Base-by-base conservation (phyloP, 257 asterid genomes). In the Nicotiana undulata region DNA sequence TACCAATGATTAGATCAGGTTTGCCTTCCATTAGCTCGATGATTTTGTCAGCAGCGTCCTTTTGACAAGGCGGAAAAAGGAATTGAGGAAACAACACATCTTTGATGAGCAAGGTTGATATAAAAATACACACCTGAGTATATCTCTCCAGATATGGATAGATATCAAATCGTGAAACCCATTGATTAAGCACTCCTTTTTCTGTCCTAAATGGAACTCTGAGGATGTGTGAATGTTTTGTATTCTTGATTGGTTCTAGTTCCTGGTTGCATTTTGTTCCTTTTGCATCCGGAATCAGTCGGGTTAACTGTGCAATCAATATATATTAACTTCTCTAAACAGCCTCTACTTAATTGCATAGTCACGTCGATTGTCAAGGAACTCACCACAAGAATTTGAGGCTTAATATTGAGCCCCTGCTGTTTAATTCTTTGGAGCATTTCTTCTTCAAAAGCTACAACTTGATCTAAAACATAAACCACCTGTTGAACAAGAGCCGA, bases 381-480 rank as follows among this genome's bases (percentile, higher is more conserved):
- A 81, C 93, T 89, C 16, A 95, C 98, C 91, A 93, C 97, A 86
- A 95, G 91, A 83, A 95, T 95, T 75, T 92, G 94, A 81, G 98
- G 99, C 91, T 92, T 92, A 82, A 89, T 83, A 79, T 92, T 88
- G 5, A 95, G 91, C 17, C 99, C 98, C 87, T 93, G 97, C 85
- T 90, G 95, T 88, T 91, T 92, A 51, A 93, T 92, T 84, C 99
- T 92, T 22, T 18, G 77, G 32, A 95, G 94, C 89, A 95, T 56
- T 83, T 95, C 98, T 86, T 95, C 94, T 82, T 95, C 99, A 17
- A 95, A 81, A 18, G 99, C 94, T 46, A 88, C 95, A 3, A 92
- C 98, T 93, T 95, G 99, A 88, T 91, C 99, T 92, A 95, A 87
- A 15, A 95, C 96, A 88, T 95, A 95, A 81, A 95, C 98, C 13